Evolutionary conservation across 2,329 filamentous ascomycete species (phyloP), one percentile per base, ranked within the genome.

Genomic region (Pochonia chlamydosporia): DNA sequence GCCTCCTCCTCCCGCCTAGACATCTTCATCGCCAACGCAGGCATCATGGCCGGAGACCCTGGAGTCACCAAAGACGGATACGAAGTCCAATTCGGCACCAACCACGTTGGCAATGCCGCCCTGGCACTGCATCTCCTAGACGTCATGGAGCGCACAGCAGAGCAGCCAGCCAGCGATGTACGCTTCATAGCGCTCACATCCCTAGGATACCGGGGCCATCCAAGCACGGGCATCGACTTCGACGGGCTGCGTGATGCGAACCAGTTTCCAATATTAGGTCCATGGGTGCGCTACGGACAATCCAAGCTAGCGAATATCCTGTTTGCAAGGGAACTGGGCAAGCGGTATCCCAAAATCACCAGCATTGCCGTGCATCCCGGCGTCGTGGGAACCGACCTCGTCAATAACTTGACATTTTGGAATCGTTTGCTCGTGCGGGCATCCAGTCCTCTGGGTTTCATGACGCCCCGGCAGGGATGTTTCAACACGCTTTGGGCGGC

Each of bases 361-460:
- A 66, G 67, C 20, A 64, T 78, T 9, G 66, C 71, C 0, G 54
- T 79, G 1, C 76, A 79, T 46, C 76, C 76, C 0, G 76, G 76
- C 2, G 57, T 68, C 5, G 60, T 67, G 3, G 47, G 52, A 13
- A 68, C 66, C 3, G 52, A 52, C 21, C 53, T 66, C 21, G 51
- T 58, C 18, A 55, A 52, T 4, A 48, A 51, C 14, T 40, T 62
- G 49, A 39, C 50, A 3, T 55, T 55, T 5, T 56, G 54, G 54
- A 54, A 57, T 31, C 52, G 55, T 20, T 49, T 59, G 49, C 37
- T 61, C 30, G 56, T 61, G 31, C 13, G 55, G 54, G 26, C 63
- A 60, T 39, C 33, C 33, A 36, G 21, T 6, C 33, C 33, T 20
- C 3, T 36, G 33, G 18, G n/a, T n/a, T 20, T 20, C n/a, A 36